Base-by-base conservation (phyloP, 1,284 basidiomycete genomes). In the Rhodotorula sp. region DNA sequence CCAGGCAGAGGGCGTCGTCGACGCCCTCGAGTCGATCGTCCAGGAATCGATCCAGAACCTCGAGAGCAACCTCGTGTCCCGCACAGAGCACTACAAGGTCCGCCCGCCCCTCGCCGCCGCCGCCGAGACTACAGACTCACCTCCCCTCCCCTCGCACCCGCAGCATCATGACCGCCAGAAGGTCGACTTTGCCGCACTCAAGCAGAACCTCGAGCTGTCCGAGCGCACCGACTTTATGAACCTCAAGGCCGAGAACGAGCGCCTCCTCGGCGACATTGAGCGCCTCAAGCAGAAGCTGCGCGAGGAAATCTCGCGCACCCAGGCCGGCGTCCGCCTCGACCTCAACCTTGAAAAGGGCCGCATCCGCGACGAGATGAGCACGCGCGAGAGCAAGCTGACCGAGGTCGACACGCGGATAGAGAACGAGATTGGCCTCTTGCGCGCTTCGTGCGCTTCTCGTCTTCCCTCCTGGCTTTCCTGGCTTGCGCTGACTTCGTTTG, bases 371-470 rank as follows among this genome's bases (percentile, higher is more conserved):
- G 95, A 99, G 84, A 90, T 89, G 71, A 90, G 89, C 69, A 89
- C 90, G 58, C 93, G 98, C 79, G 95, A 97, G 79, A 85, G 97
- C 73, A 98, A 98, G 87, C 93, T 99, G 81, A 95, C 95, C 82
- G 97, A 99, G 82, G 94, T 98, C 19, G 96, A 99, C 79, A 98
- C 96, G 3, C 84, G 93, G 78, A 98, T 99, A 78, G 96, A 99
- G 83, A 91, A 92, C 80, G 96, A 98, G 83, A 98, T 98, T 79
- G 93, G 94, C 4, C 88, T 89, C 9, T 81, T 98, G 64, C 84
- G 93, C 61, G 97, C 96, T 3, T 54, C 62, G 62, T 63, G 53
- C 44, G 62, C n/a, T 63, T 42, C 17, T 13, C 21, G 7, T 2
- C n/a, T 21, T 50, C n/a, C 13, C 13, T 55, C 14, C 53, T 34